A percentile compares a stretch with the other conserved stretches of the same genome.
phyloP scores from a whole-genome alignment of 768 basidiomycete genomes.

The Pilatotrama ljubarskyi region DNA sequence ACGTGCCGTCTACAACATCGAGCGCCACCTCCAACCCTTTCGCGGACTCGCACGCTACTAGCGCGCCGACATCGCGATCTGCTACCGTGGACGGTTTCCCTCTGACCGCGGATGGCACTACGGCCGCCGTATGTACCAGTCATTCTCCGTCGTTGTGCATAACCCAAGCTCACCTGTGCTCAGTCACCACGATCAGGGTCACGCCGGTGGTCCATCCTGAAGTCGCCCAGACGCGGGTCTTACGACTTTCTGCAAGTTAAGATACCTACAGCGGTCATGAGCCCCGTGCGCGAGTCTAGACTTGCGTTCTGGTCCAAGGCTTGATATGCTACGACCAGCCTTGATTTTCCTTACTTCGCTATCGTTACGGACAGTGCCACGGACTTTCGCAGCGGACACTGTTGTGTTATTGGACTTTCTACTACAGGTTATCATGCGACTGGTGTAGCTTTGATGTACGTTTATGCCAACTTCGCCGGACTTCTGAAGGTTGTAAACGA shows the following conservation, averaged over 20 bases:
- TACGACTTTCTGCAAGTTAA: conserved; percentile 18
- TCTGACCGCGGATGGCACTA: neutral
- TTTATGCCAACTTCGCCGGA: too few relatives aligned
- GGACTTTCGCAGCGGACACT: too few relatives aligned
- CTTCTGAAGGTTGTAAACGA: too few relatives aligned
- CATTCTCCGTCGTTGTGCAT: too few relatives aligned
- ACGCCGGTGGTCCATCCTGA: conserved; percentile 3
- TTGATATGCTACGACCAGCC: too few relatives aligned
- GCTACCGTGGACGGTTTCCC: neutral
- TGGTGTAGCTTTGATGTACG: too few relatives aligned
- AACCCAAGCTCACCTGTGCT: neutral
- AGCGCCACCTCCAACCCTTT: neutral
- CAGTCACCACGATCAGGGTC: neutral
- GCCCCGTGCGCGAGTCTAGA: conserved; percentile 11
- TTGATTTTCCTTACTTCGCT: too few relatives aligned
- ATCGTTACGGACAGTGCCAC: neutral
- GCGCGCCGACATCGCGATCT: neutral
- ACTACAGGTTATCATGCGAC: too few relatives aligned
- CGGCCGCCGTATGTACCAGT: too few relatives aligned
- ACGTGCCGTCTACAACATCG: neutral
- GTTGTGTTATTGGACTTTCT: too few relatives aligned
- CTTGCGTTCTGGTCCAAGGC: conserved; percentile 14
- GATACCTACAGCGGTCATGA: conserved; percentile 19
- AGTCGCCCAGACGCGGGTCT: neutral
- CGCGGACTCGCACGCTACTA: conserved; percentile 1